Base-by-base conservation (phyloP, 495 filamentous ascomycete genomes). In the Xylaria acuta region DNA sequence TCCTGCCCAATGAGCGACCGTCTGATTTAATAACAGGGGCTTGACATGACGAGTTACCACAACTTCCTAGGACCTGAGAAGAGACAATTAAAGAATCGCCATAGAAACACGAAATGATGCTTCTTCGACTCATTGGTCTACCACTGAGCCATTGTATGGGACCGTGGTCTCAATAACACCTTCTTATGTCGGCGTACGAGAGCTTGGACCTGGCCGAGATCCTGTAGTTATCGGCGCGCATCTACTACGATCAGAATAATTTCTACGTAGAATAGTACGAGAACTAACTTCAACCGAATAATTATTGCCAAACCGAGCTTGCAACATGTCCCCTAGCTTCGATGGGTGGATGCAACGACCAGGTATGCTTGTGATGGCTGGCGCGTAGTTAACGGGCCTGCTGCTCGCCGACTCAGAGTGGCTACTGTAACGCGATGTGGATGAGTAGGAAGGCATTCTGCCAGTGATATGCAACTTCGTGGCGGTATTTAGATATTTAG, bases 331-430 rank as follows among this genome's bases (percentile, higher is more conserved):
- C 40, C 25, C 40, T 0, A 64, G 27, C 40, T 47, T 64, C 4
- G 25, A 45, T 4, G 62, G 62, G 41, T 47, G 11, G 22, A 64
- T 64, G 62, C 62, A 32, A 3, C 62, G 62, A 14, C 62, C 62
- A 16, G 62, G 62, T 64, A 64, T 25, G 22, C 9, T 18, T 6
- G 60, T 64, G 0, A 30, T 45, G n/a, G 11, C 2, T 25, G 1
- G 45, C 6, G 45, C 45, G 41, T 22, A 1, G 20, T 49, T n/a
- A 2, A 47, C 1, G 40, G 40, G 41, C 41, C 4, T 20, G 45
- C 18, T n/a, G 5, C 20, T 49, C 5, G 41, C 45, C 20, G 45
- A 22, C 20, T 45, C 41, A 49, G 20, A 49, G 1, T 49, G 41
- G 41, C 5, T 16, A 45, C 16, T 45, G 3, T 18, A 7, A 18